A percentile compares a stretch with the other conserved stretches of the same genome.
Evolutionary conservation across 2,329 filamentous ascomycete species (phyloP).

Genomic region (Botrytis porri): DNA sequence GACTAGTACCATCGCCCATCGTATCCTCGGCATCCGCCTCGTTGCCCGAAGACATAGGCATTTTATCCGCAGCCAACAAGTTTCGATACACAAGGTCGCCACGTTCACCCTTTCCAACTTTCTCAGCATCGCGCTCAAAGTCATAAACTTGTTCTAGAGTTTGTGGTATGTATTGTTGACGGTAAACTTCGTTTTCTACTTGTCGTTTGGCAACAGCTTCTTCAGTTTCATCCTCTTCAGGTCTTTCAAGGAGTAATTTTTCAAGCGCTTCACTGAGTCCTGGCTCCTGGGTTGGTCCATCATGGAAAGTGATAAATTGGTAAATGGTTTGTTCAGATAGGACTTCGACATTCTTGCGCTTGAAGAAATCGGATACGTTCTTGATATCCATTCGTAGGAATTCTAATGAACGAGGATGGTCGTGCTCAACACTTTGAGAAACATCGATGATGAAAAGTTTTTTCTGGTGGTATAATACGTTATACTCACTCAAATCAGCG

Average conservation of each 20-base stretch:
- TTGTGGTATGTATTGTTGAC: constrained; percentile 94
- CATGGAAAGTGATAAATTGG: constrained; percentile 69
- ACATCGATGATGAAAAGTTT: constrained; percentile 94
- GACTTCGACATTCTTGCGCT: constrained; percentile 76
- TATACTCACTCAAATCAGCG: constrained; percentile 97
- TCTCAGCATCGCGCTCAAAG: constrained; percentile 83
- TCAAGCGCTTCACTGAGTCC: constrained; percentile 62
- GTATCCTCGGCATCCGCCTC: constrained; percentile 43
- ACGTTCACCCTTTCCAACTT: constrained; percentile 69
- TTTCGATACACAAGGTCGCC: constrained; percentile 81
- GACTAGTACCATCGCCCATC: constrained; percentile 42
- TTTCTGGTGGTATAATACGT: constrained; percentile 82
- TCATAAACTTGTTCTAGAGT: constrained; percentile 96
- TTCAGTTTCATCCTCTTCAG: constrained; percentile 53
- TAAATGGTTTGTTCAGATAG: constrained; percentile 79
- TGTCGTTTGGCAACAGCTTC: constrained; percentile 58
- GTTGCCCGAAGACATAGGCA: constrained; percentile 43
- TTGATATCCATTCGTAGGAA: constrained; percentile 99
- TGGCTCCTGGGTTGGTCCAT: constrained; percentile 59
- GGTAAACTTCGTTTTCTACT: constrained; percentile 87
- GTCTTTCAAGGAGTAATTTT: constrained; percentile 59
- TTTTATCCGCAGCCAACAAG: constrained; percentile 67
- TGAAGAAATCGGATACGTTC: constrained; percentile 92
- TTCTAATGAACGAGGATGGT: constrained; percentile 87
- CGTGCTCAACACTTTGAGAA: constrained; percentile 94